Evolutionary conservation across 495 filamentous ascomycete genomes (phyloP).

Genomic region (Aspergillus conjunctus): DNA sequence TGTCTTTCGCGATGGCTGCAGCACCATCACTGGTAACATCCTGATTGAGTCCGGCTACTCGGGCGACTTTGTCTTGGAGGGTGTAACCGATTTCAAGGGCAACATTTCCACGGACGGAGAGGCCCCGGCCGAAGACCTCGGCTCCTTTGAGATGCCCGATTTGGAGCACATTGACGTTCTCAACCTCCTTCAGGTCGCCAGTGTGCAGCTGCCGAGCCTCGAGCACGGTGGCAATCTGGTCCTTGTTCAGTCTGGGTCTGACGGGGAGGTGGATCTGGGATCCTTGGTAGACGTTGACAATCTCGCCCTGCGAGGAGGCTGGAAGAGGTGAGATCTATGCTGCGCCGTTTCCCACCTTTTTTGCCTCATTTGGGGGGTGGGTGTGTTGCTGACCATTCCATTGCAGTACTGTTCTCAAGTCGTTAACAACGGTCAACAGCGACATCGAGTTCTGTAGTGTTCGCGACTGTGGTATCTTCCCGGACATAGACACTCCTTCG

Average conservation of each 20-base stretch:
- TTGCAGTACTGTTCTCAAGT: not conserved
- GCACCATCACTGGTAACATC: constrained; percentile 8
- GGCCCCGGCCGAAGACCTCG: not conserved
- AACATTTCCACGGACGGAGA: constrained; percentile 5
- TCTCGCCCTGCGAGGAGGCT: not conserved
- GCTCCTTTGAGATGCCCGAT: not conserved
- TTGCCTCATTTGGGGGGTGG: not conserved
- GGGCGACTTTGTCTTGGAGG: constrained; percentile 9
- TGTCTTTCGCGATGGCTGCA: constrained; percentile 12
- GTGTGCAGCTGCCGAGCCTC: constrained; percentile 2
- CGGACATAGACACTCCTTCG: not conserved
- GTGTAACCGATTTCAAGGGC: constrained; percentile 2
- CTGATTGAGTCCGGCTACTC: constrained; percentile 7
- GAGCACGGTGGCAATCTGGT: constrained; percentile 2
- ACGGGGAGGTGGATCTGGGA: constrained; percentile 12
- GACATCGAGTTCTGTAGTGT: not conserved
- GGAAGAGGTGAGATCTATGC: not conserved
- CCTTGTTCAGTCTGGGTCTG: not conserved
- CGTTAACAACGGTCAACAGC: not conserved
- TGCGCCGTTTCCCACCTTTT: not conserved
- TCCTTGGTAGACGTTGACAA: constrained; percentile 8
- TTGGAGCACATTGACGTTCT: not conserved
- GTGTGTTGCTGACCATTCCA: not conserved
- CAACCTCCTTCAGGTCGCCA: not conserved
- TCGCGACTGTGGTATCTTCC: not conserved